Conservation (phyloP, 2,329 filamentous ascomycete genomes). For the Pseudogymnoascus sp. region DNA sequence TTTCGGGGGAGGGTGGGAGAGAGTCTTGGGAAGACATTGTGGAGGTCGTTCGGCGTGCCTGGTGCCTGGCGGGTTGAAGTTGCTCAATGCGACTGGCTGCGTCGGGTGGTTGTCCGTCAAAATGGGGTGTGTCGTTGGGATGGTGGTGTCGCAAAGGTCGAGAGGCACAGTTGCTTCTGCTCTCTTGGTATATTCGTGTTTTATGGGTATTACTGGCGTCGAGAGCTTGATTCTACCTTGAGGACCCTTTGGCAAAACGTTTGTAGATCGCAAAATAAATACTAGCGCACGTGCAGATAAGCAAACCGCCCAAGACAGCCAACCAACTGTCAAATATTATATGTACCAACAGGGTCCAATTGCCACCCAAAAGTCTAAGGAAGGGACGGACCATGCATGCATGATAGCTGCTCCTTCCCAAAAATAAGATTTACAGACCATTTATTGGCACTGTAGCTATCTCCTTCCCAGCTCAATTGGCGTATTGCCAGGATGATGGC, state of each 20-base stretch:
- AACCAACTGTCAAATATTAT: too few relatives aligned
- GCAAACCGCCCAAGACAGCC: not conserved
- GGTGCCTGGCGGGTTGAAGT: not conserved
- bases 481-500: too few relatives aligned
- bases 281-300: not conserved
- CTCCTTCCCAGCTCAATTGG: too few relatives aligned
- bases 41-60: not conserved
- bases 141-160: not conserved
- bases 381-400: too few relatives aligned
- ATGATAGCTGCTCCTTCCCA: too few relatives aligned
- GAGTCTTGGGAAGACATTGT: not conserved
- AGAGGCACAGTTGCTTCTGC: not conserved
- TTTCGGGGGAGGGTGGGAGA: not conserved
- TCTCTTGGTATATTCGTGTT: not conserved
- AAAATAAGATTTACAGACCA: too few relatives aligned
- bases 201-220: not conserved
- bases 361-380: too few relatives aligned
- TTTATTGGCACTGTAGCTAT: too few relatives aligned
- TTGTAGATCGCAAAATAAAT: constrained; percentile 1
- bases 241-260: not conserved
- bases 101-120: not conserved
- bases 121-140: not conserved
- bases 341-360: too few relatives aligned
- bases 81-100: not conserved
- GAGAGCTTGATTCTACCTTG: not conserved